Base-by-base conservation (phyloP, 768 basidiomycete species). In the Serendipita sp. region DNA sequence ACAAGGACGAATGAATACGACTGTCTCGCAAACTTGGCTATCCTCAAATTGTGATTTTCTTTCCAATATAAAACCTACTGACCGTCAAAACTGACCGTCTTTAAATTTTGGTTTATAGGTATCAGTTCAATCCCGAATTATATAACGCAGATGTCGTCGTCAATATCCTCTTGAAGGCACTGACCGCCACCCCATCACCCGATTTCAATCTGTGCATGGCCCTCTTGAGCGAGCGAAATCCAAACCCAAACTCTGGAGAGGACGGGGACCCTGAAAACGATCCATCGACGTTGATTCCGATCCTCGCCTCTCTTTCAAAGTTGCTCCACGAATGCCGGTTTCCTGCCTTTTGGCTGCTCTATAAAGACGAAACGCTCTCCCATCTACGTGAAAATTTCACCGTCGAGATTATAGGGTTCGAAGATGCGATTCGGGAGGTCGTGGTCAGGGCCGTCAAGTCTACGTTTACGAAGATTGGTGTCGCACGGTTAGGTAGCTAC, bases 121-220 rank as follows among this genome's bases (percentile, higher is more conserved):
- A 97, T 77, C 94, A 97, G 73, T 97, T 97, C 77, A 97, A 97
- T 77, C 83, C 90, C 38, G 86, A 90, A 72, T 81, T 95, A 30
- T 89, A 89, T 75, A 95, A 95, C 75, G 83, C 91, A 1, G 92
- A 95, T 72, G 89, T 94, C 24, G 88, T 93, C 69, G 80, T 94
- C 74, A 91, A 96, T 77, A 89, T 97, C 74, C 88, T 99, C 72
- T 81, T 94, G 73, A 94, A 94, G 78, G 81, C 92, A 32, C 81
- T 96, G 65, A 86, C 89, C 45, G 83, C 89, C 1, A 80, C 86
- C 58, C 91, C 92, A 38, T 81, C 86, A 51, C 89, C 94, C 65
- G 95, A 99, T 73, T 99, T 95, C 78, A 88, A 89, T 70, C 88
- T 98, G 68, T 94, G 89, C 70, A 83, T 95, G 69, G 89, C 94